Evolutionary conservation across 768 basidiomycete species (phyloP), one percentile per base, ranked within the genome.

Genomic region (Mrakia gelida): DNA sequence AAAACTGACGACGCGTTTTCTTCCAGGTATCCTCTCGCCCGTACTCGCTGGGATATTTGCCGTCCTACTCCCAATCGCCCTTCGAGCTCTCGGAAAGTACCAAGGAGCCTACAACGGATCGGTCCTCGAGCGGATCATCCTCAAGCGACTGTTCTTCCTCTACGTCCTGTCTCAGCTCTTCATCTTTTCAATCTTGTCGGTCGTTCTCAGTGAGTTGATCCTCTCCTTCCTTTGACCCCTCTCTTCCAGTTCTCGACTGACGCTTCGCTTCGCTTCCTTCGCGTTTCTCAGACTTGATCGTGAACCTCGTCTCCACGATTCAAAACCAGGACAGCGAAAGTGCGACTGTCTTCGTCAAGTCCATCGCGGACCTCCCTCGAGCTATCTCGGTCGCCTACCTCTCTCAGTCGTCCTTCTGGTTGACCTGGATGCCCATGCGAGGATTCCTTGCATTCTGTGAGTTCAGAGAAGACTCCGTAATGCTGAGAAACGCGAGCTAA

Each of bases 391-490:
- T 32, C 9, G 56, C 54, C 56, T 74, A 74, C 41, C 56, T 61
- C 18, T 32, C 56, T 9, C 73, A 74, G n/a, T 59, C 73, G 7
- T 26, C 9, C 28, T 74, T 61, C 56, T 74, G 73, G 73, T 21
- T 74, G 18, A 59, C 73, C 2, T 74, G 73, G 73, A 41, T 74
- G 62, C 62, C 73, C 9, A 38, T 74, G 73, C 4, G 73, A n/a
- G 73, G 56, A 4, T 74, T 74, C 59, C 73, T 74, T 56, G 73
- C 73, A 7, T 61, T 74, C 56, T 74, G 71, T 54, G n/a, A 72
- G 71, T 54, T 32, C 49, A 30, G 45, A 30, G 38, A 38, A 38
- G 38, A 38, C 4, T 38, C 38, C 21, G 21, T 7, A 1, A 16
- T 10, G 18, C 32, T 38, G 15, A 18, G 45, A 18, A 43, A 49